A percentile compares a stretch with the other conserved stretches of the same genome.
Evolutionary conservation across 1,139 yeast species (phyloP).

Genomic region (Diutina pseudorugosa): DNA sequence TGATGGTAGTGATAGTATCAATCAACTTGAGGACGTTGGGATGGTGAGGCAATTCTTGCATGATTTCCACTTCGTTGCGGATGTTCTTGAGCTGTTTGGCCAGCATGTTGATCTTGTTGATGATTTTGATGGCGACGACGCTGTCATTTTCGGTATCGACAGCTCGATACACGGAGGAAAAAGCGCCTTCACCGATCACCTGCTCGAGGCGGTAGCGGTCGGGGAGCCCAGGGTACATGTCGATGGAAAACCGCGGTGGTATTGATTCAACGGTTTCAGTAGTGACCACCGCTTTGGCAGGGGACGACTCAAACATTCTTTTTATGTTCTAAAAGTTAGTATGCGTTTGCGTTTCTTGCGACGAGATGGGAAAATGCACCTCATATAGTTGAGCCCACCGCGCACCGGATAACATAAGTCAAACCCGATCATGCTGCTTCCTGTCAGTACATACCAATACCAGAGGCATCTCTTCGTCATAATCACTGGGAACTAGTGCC

Average conservation of each 20-base stretch:
- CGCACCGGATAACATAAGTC: not conserved
- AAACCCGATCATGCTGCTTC: not conserved
- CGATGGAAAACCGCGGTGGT: not conserved
- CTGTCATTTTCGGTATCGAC: conserved; percentile 18
- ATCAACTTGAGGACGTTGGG: conserved; percentile 61
- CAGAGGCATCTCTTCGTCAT: not conserved
- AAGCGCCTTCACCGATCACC: conserved; percentile 75
- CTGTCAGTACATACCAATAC: not conserved
- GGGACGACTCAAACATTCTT: not conserved
- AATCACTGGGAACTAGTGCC: not conserved
- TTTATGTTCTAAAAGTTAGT: conserved; percentile 1
- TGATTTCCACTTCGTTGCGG: conserved; percentile 75
- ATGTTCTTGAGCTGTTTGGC: conserved; percentile 42
- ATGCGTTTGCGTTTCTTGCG: not conserved
- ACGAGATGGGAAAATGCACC: not conserved
- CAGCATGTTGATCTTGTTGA: conserved; percentile 50
- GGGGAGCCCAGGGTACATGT: conserved; percentile 11
- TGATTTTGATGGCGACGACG: conserved; percentile 76
- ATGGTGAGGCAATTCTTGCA: conserved; percentile 56
- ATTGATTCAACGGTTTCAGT: not conserved
- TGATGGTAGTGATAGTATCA: conserved; percentile 44
- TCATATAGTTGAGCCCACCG: not conserved
- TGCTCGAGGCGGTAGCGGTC: conserved; percentile 11
- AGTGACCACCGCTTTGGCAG: not conserved
- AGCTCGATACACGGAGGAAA: conserved; percentile 77